These are phyloP conservation scores for Zea luxurians DNA, from an alignment of 176 grass and related monocot species.

Conservation along the genomic window DNA sequence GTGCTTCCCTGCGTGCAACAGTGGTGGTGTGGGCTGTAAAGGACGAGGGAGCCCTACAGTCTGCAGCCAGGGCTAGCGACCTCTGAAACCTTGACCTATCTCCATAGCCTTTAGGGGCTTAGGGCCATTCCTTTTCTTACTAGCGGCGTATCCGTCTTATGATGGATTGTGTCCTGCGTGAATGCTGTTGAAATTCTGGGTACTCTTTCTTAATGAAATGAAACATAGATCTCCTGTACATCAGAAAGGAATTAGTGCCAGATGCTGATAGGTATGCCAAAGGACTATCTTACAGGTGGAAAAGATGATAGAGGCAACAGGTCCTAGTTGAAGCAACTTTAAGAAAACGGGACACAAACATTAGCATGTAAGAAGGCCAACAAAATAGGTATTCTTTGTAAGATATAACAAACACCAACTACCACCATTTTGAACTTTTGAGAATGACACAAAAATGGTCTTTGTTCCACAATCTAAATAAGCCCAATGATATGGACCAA, in stretches of 20 bases:
- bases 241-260: neutral
- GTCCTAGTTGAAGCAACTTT: neutral
- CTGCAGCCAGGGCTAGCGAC: neutral
- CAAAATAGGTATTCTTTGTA: conserved; percentile 1
- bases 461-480: conserved; percentile 16
- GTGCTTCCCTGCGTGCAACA: neutral
- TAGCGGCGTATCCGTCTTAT: neutral
- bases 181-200: neutral
- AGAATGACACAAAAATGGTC: neutral
- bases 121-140: neutral
- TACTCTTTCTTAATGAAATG: neutral
- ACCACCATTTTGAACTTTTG: neutral
- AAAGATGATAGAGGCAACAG: neutral
- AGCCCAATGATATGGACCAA: neutral
- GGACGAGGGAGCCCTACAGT: neutral
- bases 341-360: neutral
- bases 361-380: neutral
- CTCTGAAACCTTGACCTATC: neutral
- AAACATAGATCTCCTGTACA: neutral
- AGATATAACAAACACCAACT: conserved; percentile 9
- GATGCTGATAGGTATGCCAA: neutral
- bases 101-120: neutral
- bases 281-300: neutral
- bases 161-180: neutral
- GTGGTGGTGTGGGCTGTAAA: neutral